Evolutionary conservation across 345 rosid genomes (phyloP).

Genomic region (Gossypium australe): DNA sequence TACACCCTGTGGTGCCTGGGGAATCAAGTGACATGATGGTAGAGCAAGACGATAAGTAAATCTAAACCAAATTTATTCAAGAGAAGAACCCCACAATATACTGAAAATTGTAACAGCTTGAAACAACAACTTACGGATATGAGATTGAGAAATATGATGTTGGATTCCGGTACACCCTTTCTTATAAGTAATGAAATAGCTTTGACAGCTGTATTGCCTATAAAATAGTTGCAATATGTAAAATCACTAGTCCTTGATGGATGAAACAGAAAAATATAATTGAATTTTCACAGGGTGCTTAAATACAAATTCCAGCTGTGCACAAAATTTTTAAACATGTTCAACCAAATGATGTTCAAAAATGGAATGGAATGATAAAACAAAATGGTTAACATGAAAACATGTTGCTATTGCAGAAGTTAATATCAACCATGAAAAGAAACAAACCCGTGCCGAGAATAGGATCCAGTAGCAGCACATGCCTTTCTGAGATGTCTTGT

Average conservation of each 20-base stretch:
- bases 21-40: slow-evolving; percentile 6
- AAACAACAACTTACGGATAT: slow-evolving; percentile 61
- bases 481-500: slow-evolving; percentile 85
- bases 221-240: not conserved
- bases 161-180: slow-evolving; percentile 86
- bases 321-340: not conserved
- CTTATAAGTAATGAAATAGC: slow-evolving; percentile 77
- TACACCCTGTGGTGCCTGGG: slow-evolving; percentile 96
- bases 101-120: not conserved
- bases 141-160: slow-evolving; percentile 93
- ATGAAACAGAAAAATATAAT: not conserved
- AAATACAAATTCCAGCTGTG: not conserved
- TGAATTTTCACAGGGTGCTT: not conserved
- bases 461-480: slow-evolving; percentile 89
- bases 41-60: slow-evolving; percentile 2
- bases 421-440: not conserved
- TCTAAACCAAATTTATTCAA: not conserved
- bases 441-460: slow-evolving; percentile 87
- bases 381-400: not conserved
- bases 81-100: slow-evolving; percentile 8
- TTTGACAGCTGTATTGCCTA: slow-evolving; percentile 94
- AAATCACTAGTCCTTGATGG: not conserved
- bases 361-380: not conserved
- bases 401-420: not conserved
- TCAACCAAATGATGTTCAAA: not conserved